These are phyloP conservation scores for Corymbia maculata DNA, from an alignment of 345 rosid species.

Conservation along the genomic window DNA sequence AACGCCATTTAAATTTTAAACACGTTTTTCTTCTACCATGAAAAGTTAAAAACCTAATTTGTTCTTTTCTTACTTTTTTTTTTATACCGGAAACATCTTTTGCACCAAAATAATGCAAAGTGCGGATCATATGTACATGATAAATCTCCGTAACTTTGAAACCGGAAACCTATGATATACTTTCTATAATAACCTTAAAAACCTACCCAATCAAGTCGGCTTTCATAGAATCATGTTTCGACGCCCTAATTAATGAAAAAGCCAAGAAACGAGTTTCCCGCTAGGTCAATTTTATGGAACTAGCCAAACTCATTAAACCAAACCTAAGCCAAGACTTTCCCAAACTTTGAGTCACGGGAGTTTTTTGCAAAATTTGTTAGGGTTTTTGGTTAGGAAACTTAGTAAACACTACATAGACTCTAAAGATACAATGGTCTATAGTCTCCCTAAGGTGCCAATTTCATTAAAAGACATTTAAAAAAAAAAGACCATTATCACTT, in stretches of 20 bases:
- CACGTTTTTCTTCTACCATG: neutral
- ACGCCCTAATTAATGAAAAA: neutral
- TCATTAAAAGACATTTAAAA: neutral
- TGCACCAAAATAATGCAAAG: neutral
- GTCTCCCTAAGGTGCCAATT: neutral
- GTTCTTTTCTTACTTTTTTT: neutral
- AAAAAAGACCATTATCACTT: neutral
- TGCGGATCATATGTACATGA: accelerated
- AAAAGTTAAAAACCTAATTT: accelerated
- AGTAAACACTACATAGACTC: neutral
- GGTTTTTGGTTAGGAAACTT: neutral
- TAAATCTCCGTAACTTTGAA: neutral
- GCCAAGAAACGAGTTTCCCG: neutral
- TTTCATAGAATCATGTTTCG: too few species aligned
- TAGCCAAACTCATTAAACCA: neutral
- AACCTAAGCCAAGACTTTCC: neutral
- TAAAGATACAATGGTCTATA: neutral
- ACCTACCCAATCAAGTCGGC: neutral
- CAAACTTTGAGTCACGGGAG: neutral
- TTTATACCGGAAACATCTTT: accelerated
- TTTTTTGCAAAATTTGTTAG: neutral
- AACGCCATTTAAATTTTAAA: neutral
- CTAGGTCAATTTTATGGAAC: neutral
- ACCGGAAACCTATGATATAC: accelerated
- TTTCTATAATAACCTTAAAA: neutral